Evolutionary conservation across 306 rosid genomes (phyloP).

Genomic region (Abrus precatorius): DNA sequence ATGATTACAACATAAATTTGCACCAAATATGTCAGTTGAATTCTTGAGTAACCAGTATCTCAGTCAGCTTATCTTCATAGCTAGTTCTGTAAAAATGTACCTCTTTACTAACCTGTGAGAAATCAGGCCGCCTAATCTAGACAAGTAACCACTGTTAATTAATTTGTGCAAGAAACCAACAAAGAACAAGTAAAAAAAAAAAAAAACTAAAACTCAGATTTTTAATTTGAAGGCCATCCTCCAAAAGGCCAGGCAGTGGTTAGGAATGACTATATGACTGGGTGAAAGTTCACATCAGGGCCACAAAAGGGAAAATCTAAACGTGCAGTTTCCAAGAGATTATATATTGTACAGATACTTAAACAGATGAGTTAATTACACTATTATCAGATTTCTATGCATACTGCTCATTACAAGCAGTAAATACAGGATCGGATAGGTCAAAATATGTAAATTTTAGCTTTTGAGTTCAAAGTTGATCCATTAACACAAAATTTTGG

Average conservation of each 20-base stretch:
- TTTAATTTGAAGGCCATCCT: not conserved
- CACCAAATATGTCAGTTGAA: slow-evolving; percentile 13
- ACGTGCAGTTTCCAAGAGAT: slow-evolving; percentile 23
- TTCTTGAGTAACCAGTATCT: not conserved
- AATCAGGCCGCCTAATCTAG: not conserved
- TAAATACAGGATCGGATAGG: not conserved
- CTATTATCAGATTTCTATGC: not conserved
- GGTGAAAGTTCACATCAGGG: slow-evolving; percentile 13
- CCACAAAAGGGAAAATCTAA: not conserved
- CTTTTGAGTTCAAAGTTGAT: not conserved
- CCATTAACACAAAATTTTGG: not conserved
- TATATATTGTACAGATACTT: not conserved
- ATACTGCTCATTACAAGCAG: slow-evolving; percentile 9
- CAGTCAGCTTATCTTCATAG: slow-evolving; percentile 12
- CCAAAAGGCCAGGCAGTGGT: not conserved
- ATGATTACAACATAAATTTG: not conserved
- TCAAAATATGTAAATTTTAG: slow-evolving; percentile 18
- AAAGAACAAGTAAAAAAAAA: not conserved
- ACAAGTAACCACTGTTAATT: not conserved
- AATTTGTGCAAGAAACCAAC: not conserved
- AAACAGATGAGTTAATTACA: not conserved
- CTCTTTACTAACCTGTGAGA: slow-evolving; percentile 18
- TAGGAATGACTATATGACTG: not conserved
- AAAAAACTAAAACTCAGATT: not conserved
- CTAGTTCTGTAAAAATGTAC: slow-evolving; percentile 11